Percentiles rank a stretch among this genome's conserved stretches.
Conservation (phyloP, 352 stramenopile genomes). For the Pythium oligandrum region DNA sequence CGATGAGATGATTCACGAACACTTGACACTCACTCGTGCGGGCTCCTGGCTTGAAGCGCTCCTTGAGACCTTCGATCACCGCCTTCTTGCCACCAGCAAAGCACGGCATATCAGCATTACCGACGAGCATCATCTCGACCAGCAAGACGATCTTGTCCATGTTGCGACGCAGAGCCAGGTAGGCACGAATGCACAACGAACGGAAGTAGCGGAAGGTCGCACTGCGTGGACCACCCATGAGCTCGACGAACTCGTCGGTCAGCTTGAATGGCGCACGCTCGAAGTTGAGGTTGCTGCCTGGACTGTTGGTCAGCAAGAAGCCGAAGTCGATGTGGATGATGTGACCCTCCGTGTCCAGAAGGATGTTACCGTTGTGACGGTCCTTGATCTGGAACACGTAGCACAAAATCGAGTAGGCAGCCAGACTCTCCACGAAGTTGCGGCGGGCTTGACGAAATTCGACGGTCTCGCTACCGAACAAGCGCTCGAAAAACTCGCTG, state of each 20-base stretch:
- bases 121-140: slow-evolving; percentile 94
- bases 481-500: slow-evolving; percentile 90
- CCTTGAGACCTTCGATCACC: slow-evolving; percentile 71
- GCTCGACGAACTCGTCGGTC: slow-evolving; percentile 93
- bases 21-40: slow-evolving; percentile 78
- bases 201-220: slow-evolving; percentile 93
- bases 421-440: slow-evolving; percentile 90
- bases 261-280: slow-evolving; percentile 98
- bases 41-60: slow-evolving; percentile 71
- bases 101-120: slow-evolving; percentile 81
- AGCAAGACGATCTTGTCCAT: slow-evolving; percentile 94
- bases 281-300: slow-evolving; percentile 93
- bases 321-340: slow-evolving; percentile 99
- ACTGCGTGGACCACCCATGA: slow-evolving; percentile 92
- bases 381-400: slow-evolving; percentile 99
- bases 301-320: slow-evolving; percentile 96
- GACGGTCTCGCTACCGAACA: slow-evolving; percentile 87
- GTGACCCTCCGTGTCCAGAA: slow-evolving; percentile 95
- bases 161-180: slow-evolving; percentile 91
- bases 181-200: slow-evolving; percentile 94
- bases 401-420: slow-evolving; percentile 97
- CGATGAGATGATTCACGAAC: slow-evolving; percentile 84
- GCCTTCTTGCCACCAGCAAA: slow-evolving; percentile 79
- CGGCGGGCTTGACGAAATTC: slow-evolving; percentile 75
- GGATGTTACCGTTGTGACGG: slow-evolving; percentile 99